Percentiles rank a stretch among this genome's conserved stretches.
These are phyloP conservation scores for Aspergillus diversus DNA, from an alignment of 495 filamentous ascomycete genomes.

Conservation along the genomic window DNA sequence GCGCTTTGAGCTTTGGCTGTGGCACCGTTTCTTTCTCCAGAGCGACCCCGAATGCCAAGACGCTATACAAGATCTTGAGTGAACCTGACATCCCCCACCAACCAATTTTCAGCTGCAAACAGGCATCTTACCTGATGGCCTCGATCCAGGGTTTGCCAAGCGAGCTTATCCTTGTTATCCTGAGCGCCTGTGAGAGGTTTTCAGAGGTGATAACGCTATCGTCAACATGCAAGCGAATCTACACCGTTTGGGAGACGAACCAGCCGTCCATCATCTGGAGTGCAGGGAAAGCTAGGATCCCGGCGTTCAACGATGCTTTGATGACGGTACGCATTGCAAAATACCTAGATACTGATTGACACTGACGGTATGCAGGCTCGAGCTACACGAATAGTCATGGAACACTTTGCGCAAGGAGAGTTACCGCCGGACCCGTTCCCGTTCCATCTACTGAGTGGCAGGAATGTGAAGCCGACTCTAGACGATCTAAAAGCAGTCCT, in stretches of 20 bases:
- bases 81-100: no score
- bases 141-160: neutral
- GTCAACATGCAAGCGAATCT: neutral
- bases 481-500: neutral
- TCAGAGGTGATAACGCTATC: neutral
- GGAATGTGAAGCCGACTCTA: neutral
- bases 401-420: neutral
- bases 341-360: no score
- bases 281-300: neutral
- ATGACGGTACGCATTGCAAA: neutral
- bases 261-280: neutral
- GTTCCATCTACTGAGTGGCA: neutral
- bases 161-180: neutral
- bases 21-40: no score
- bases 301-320: neutral
- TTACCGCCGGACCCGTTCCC: neutral
- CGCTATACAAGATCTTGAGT: no score
- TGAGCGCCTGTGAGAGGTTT: neutral
- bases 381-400: neutral
- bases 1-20: no score
- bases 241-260: neutral
- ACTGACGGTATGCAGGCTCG: neutral
- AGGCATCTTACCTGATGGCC: neutral
- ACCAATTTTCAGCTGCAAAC: no score
- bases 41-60: no score